phyloP scores from a whole-genome alignment of 208 protist species.

The Perkinsela sp. region DNA sequence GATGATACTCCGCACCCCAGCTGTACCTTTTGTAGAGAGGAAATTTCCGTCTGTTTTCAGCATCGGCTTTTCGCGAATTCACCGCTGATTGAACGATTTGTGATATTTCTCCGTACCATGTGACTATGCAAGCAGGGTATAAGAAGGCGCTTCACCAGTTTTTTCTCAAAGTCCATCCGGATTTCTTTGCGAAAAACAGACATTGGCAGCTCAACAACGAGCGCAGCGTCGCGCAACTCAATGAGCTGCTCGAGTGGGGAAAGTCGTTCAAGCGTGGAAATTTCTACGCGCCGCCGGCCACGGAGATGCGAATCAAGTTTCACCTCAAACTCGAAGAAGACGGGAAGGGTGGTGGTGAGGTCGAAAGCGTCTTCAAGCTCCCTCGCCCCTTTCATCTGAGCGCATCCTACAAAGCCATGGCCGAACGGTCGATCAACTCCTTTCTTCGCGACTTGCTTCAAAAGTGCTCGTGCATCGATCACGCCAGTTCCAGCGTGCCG shows the following conservation, averaged over 20 bases:
- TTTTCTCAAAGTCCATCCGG: slow-evolving; percentile 65
- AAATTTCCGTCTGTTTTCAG: too few species aligned
- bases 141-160: slow-evolving; percentile 63
- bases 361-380: not conserved
- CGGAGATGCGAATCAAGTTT: slow-evolving; percentile 38
- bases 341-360: slow-evolving; percentile 1
- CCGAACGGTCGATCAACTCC: slow-evolving; percentile 16
- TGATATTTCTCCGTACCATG: too few species aligned
- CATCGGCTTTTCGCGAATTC: too few species aligned
- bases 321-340: slow-evolving; percentile 14
- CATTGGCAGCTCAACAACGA: slow-evolving; percentile 40
- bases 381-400: not conserved
- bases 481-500: slow-evolving; percentile 7
- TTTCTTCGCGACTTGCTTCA: slow-evolving; percentile 57
- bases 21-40: too few species aligned
- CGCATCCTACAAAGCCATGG: not conserved
- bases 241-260: slow-evolving; percentile 60
- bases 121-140: slow-evolving; percentile 15
- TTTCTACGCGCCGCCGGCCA: slow-evolving; percentile 28
- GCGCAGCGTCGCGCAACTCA: slow-evolving; percentile 50
- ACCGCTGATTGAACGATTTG: too few species aligned
- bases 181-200: slow-evolving; percentile 52
- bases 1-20: too few species aligned
- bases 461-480: slow-evolving; percentile 42
- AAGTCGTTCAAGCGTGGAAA: slow-evolving; percentile 40